Conservation (phyloP, 2,329 filamentous ascomycete species). For the Exserohilum rostratum region DNA sequence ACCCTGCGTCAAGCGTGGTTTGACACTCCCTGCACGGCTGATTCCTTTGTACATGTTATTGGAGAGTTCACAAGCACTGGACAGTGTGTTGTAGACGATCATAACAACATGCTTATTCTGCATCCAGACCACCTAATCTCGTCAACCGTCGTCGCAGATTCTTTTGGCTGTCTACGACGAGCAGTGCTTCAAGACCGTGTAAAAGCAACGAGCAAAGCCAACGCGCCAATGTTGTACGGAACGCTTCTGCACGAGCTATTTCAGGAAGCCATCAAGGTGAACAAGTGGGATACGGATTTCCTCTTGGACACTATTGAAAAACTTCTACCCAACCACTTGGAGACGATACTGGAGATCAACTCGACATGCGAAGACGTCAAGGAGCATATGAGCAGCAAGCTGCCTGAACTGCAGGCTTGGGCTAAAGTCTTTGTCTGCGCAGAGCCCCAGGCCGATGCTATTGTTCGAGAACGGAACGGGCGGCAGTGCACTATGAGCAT, state of each 20-base stretch:
- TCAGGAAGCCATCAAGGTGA: constrained; percentile 83
- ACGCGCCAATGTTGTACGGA: constrained; percentile 84
- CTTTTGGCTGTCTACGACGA: constrained; percentile 86
- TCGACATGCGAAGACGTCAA: constrained; percentile 74
- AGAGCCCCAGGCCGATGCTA: constrained; percentile 71
- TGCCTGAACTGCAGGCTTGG: constrained; percentile 82
- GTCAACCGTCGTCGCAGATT: constrained; percentile 94
- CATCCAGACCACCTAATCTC: constrained; percentile 96
- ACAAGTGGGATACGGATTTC: constrained; percentile 76
- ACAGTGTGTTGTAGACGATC: constrained; percentile 82
- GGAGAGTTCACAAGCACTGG: constrained; percentile 73
- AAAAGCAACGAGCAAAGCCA: constrained; percentile 83
- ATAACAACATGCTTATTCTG: constrained; percentile 82
- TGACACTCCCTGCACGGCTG: constrained; percentile 75
- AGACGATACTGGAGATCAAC: constrained; percentile 88
- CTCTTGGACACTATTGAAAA: constrained; percentile 70
- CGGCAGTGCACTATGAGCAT: constrained; percentile 81
- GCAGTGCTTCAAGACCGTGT: constrained; percentile 94
- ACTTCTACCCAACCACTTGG: constrained; percentile 77
- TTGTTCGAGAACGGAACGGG: constrained; percentile 80
- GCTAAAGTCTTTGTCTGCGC: constrained; percentile 78
- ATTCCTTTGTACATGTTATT: constrained; percentile 84
- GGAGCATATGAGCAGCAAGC: constrained; percentile 81
- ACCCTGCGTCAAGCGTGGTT: constrained; percentile 85
- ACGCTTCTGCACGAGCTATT: constrained; percentile 95